Percentiles rank a stretch among this genome's conserved stretches.
Evolutionary conservation across 1,284 basidiomycete genomes (phyloP).

Genomic region (Apiotrichum akiyoshidainum): DNA sequence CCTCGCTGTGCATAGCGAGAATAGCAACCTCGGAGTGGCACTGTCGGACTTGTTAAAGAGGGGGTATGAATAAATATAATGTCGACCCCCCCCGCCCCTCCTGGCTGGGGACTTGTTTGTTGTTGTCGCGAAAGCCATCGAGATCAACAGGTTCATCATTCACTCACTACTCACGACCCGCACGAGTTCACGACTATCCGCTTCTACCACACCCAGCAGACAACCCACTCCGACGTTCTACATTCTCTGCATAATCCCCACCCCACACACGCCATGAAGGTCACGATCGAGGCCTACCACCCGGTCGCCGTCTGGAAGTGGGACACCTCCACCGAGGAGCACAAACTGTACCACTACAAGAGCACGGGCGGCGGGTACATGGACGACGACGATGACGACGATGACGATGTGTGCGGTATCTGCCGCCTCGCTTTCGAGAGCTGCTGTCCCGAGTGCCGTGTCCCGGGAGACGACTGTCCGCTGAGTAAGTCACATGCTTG

Average conservation of each 20-base stretch:
- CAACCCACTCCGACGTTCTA: too few species aligned
- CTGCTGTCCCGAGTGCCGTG: conserved; percentile 87
- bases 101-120: too few species aligned
- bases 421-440: conserved; percentile 87
- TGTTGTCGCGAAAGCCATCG: too few species aligned
- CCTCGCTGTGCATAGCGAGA: not conserved
- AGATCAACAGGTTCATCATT: too few species aligned
- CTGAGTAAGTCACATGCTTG: conserved; percentile 64
- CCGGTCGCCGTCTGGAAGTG: conserved; percentile 51
- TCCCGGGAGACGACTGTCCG: conserved; percentile 95
- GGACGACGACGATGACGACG: conserved; percentile 61
- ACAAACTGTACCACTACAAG: conserved; percentile 36
- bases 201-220: too few species aligned
- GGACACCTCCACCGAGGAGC: conserved; percentile 43
- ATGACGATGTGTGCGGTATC: conserved; percentile 89
- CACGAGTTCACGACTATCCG: too few species aligned
- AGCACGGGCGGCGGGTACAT: conserved; percentile 1
- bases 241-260: not conserved
- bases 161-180: too few species aligned
- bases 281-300: conserved; percentile 44
- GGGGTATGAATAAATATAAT: not conserved
- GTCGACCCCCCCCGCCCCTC: too few species aligned
- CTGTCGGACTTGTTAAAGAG: not conserved
- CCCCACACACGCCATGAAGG: conserved; percentile 35
- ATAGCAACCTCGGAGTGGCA: not conserved